Percentiles rank a stretch among this genome's conserved stretches.
Evolutionary conservation across 495 filamentous ascomycete species (phyloP).

Genomic region (Friedmanniomyces endolithicus): DNA sequence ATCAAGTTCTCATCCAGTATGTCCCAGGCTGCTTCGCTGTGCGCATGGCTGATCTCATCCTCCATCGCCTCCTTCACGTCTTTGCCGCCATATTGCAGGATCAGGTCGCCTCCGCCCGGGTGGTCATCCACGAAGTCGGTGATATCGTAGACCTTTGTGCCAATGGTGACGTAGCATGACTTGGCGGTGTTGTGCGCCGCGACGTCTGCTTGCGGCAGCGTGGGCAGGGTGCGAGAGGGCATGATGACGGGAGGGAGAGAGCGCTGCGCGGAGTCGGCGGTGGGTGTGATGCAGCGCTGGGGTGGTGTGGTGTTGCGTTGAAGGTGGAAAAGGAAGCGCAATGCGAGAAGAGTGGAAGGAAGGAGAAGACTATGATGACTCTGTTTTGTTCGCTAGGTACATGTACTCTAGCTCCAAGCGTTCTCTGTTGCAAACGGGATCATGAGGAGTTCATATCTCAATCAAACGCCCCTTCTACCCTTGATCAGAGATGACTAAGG

Average conservation of each 20-base stretch:
- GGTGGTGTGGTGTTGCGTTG: neutral
- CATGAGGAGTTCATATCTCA: too few species aligned
- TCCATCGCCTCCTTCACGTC: conserved; percentile 74
- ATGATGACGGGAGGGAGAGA: neutral
- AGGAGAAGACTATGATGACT: too few species aligned
- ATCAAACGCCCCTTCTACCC: too few species aligned
- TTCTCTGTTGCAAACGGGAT: too few species aligned
- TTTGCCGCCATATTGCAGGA: conserved; percentile 81
- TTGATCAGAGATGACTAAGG: too few species aligned
- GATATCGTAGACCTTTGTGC: conserved; percentile 85
- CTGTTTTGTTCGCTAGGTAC: too few species aligned
- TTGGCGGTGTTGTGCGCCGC: conserved; percentile 63
- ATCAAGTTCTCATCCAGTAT: conserved; percentile 75
- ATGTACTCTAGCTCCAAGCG: too few species aligned
- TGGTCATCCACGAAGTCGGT: conserved; percentile 79
- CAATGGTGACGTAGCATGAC: conserved; percentile 89
- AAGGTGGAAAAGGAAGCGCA: neutral
- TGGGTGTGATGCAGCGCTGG: neutral
- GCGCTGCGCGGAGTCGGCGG: neutral
- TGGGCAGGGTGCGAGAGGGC: conserved; percentile 52
- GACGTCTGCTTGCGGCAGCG: conserved; percentile 64
- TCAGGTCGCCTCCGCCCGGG: conserved; percentile 78
- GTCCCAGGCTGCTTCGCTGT: conserved; percentile 86
- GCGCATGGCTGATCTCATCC: conserved; percentile 69
- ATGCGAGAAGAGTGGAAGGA: neutral